Evolutionary conservation across 1,284 basidiomycete species (phyloP).

Genomic region (Heterobasidion irregulare): DNA sequence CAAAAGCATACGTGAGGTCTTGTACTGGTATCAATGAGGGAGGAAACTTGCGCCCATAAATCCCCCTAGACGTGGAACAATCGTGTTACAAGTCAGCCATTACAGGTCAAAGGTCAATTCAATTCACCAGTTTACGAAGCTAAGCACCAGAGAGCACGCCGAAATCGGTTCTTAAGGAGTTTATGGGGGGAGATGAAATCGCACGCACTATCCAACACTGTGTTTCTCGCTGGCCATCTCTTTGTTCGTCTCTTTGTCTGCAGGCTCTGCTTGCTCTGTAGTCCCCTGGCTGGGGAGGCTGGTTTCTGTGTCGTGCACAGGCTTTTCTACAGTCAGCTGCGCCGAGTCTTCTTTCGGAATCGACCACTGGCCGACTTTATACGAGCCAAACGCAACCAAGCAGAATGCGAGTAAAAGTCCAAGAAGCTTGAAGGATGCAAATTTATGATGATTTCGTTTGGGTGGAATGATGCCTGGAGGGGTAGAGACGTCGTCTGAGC

Average conservation of each 20-base stretch:
- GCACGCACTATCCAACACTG: constrained; percentile 3
- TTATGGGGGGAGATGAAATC: background rate
- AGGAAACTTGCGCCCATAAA: constrained; percentile 85
- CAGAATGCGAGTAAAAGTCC: background rate
- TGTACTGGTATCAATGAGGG: constrained; percentile 74
- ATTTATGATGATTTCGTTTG: background rate
- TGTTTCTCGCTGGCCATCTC: background rate
- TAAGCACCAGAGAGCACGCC: background rate
- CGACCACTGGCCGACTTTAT: background rate
- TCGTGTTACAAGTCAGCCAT: background rate
- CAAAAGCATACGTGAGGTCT: constrained; percentile 68
- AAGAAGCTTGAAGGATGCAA: background rate
- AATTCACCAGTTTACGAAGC: constrained; percentile 4
- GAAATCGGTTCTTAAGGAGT: background rate
- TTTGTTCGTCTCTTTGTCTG: background rate
- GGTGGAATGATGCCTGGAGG: background rate
- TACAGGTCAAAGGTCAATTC: background rate
- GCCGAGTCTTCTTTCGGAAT: background rate
- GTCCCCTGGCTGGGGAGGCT: background rate
- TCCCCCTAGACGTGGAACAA: constrained; percentile 52
- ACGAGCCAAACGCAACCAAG: background rate
- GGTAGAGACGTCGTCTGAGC: background rate
- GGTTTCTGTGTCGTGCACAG: background rate
- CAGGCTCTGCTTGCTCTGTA: background rate
- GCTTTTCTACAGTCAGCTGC: background rate